Conservation (phyloP, 768 basidiomycete genomes). For the Favolaschia claudopus region DNA sequence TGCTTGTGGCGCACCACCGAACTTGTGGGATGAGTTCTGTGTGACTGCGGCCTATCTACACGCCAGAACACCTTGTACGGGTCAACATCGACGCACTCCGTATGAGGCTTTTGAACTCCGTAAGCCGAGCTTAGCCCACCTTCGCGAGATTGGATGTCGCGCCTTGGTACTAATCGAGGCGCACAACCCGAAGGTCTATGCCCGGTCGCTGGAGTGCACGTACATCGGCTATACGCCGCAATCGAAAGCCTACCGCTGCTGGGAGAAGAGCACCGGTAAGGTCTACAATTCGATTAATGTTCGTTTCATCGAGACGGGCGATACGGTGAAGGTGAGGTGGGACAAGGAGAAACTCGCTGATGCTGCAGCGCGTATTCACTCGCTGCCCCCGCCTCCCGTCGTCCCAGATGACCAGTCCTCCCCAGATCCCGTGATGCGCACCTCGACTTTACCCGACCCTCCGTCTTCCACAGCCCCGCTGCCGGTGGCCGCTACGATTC, state of each 20-base stretch:
- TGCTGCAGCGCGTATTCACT: too few relatives aligned
- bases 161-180: conserved; percentile 34
- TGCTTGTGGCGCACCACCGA: conserved; percentile 30
- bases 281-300: too few relatives aligned
- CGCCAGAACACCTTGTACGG: conserved; percentile 30
- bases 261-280: too few relatives aligned
- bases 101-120: not conserved
- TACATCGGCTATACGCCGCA: not conserved
- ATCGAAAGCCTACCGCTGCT: conserved; percentile 23
- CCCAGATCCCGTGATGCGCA: too few relatives aligned
- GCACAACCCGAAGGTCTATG: conserved; percentile 37
- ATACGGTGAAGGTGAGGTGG: too few relatives aligned
- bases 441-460: too few relatives aligned
- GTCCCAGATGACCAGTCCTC: too few relatives aligned
- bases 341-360: too few relatives aligned
- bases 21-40: conserved; percentile 44
- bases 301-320: too few relatives aligned
- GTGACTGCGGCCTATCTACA: conserved; percentile 36
- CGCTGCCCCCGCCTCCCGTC: too few relatives aligned
- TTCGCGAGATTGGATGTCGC: conserved; percentile 38
- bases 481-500: too few relatives aligned
- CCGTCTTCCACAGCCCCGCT: too few relatives aligned
- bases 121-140: conserved; percentile 33
- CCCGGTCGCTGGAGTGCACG: not conserved
- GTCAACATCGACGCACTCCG: conserved; percentile 21